Conservation (phyloP, 1,139 yeast genomes). For the Barnettozyma hawaiiensis region DNA sequence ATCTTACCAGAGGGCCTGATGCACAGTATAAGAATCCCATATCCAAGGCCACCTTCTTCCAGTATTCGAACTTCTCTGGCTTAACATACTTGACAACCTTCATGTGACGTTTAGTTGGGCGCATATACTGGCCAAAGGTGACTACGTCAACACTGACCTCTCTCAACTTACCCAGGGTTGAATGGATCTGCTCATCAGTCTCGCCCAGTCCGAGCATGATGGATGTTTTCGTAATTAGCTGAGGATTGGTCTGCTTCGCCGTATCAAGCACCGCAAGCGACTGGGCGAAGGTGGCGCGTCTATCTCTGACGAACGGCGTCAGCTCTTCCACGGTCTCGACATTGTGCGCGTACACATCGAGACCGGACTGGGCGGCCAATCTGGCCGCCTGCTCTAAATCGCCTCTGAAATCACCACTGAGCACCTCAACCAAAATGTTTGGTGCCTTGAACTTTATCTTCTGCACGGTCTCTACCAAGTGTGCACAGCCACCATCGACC, state of each 20-base stretch:
- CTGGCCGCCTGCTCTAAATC: slow-evolving; percentile 73
- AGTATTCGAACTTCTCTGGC: slow-evolving; percentile 92
- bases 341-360: slow-evolving; percentile 97
- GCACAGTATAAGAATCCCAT: slow-evolving; percentile 96
- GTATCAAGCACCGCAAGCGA: slow-evolving; percentile 68
- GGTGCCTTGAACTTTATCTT: slow-evolving; percentile 86
- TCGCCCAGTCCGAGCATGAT: slow-evolving; percentile 97
- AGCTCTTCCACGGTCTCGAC: slow-evolving; percentile 93
- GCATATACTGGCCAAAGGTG: slow-evolving; percentile 98
- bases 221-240: slow-evolving; percentile 85
- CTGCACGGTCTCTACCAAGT: slow-evolving; percentile 81
- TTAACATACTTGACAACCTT: slow-evolving; percentile 92
- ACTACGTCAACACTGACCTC: slow-evolving; percentile 83
- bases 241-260: slow-evolving; percentile 75
- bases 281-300: slow-evolving; percentile 94
- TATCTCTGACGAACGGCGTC: slow-evolving; percentile 93
- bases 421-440: slow-evolving; percentile 84
- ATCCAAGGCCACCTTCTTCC: slow-evolving; percentile 79
- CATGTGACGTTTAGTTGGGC: slow-evolving; percentile 98
- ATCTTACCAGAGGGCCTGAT: slow-evolving; percentile 93
- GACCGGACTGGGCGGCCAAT: slow-evolving; percentile 83
- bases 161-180: slow-evolving; percentile 72
- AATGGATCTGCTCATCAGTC: slow-evolving; percentile 79
- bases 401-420: slow-evolving; percentile 95
- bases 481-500: slow-evolving; percentile 88